Evolutionary conservation across 1,284 basidiomycete species (phyloP), one percentile per base, ranked within the genome.

Genomic region (Grifola frondosa): DNA sequence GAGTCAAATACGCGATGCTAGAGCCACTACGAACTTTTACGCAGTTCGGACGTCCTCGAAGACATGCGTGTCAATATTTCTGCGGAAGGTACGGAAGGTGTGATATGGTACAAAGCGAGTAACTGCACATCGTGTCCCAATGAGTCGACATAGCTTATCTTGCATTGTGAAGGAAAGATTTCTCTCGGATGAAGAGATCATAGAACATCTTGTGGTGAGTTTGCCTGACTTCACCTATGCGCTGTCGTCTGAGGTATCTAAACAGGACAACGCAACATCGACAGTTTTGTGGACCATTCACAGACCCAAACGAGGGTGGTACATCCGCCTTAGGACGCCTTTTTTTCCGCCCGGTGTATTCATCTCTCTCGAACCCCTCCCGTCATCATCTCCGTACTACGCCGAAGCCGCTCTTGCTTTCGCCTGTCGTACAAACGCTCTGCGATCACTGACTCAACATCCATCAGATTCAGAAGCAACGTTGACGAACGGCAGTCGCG

Each of bases 241-340:
- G 45, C 10, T n/a, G 11, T 20, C 21, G 35, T 38, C 25, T 40
- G 21, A 37, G 8, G 22, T 31, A 24, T 35, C 13, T 45, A 15
- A 10, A 10, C 23, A 87, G 84, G 80, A 88, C 48, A 84, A 83
- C 35, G 71, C 77, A 22, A 81, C 77, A 4, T 78, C 75, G 16
- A 75, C 73, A 0, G 62, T 87, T 6, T 73, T 76, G 42, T 90
- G 87, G 87, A 78, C 76, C 16, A 78, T 88, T 20, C 87, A 88
- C 57, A 76, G 80, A 7, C 87, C 87, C 3, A 77, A 80, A 49
- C 77, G 83, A 25, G 87, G 87, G 19, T 90, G 87, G 87, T 89
- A 89, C 61, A 80, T 90, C 48, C 81, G 82, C 36, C 66, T 90
- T 16, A 75, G 82, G 16, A 69, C 84, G 1, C 85, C 86, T 0